Percentiles rank a stretch among this genome's conserved stretches.
Conservation (phyloP, 139 green algal genomes). For the Micromonas pusilla region DNA sequence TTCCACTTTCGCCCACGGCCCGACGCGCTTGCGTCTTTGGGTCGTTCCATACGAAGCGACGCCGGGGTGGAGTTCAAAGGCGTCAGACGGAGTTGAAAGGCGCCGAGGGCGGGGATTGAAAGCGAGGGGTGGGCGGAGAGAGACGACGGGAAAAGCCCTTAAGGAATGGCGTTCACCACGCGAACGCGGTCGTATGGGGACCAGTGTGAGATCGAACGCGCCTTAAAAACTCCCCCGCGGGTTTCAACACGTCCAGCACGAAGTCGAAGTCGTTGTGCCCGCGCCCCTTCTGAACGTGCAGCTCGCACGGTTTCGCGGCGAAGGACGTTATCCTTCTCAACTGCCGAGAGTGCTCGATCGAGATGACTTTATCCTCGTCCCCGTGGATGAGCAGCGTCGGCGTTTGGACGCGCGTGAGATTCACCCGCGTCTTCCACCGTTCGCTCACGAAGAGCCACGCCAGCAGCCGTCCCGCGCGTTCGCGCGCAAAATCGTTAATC, state of each 20-base stretch:
- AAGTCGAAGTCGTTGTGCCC: constrained; percentile 21
- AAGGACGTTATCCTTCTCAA: neutral
- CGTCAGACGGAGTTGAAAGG: too few relatives aligned
- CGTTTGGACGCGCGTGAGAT: neutral
- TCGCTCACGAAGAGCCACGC: neutral
- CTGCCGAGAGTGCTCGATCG: neutral
- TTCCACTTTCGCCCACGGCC: too few relatives aligned
- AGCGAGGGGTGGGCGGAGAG: too few relatives aligned
- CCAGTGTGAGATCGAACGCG: too few relatives aligned
- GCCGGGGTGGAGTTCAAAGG: too few relatives aligned
- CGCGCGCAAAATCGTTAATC: neutral
- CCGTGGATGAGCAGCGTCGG: constrained; percentile 18
- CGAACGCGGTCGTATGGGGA: neutral
- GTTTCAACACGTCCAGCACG: neutral
- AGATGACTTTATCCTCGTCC: neutral
- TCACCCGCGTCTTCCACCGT: neutral
- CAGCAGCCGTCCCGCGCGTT: neutral
- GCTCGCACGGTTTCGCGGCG: neutral
- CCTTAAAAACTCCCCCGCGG: neutral
- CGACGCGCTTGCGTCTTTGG: too few relatives aligned
- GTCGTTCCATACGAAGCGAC: too few relatives aligned
- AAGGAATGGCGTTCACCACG: too few relatives aligned
- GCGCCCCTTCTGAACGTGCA: constrained; percentile 3
- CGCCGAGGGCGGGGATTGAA: too few relatives aligned
- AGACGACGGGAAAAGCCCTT: too few relatives aligned